phyloP scores from a whole-genome alignment of 257 asterid species.

The Henckelia pumila region DNA sequence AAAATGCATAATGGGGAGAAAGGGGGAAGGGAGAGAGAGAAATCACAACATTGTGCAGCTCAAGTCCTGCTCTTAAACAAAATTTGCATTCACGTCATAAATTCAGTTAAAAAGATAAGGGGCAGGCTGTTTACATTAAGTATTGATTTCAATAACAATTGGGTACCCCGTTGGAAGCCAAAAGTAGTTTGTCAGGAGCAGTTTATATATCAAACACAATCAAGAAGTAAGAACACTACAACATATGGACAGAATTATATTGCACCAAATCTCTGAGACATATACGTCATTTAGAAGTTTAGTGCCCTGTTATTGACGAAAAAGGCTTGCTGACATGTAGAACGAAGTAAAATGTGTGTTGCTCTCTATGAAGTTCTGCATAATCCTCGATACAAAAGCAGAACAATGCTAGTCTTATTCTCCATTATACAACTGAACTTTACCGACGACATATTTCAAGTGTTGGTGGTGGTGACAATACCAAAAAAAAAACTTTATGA shows the following conservation, averaged over 20 bases:
- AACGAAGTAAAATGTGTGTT: not conserved
- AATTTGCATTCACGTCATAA: not conserved
- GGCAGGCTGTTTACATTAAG: not conserved
- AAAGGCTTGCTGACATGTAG: not conserved
- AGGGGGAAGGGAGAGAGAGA: not conserved
- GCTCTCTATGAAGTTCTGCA: constrained; percentile 9
- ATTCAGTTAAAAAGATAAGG: too few species aligned
- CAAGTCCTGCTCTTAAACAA: constrained; percentile 19
- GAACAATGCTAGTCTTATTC: constrained; percentile 3
- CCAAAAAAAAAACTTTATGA: constrained; percentile 15
- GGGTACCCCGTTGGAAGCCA: not conserved
- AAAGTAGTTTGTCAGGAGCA: not conserved
- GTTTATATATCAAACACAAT: not conserved
- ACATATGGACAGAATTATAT: not conserved
- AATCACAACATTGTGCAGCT: not conserved
- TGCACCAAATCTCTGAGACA: not conserved
- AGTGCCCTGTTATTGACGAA: not conserved
- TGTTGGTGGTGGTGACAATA: constrained; percentile 8
- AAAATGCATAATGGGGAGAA: constrained; percentile 1
- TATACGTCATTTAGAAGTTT: not conserved
- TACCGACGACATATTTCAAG: not conserved
- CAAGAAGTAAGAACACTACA: not conserved
- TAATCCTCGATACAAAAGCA: not conserved
- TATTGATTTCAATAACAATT: not conserved
- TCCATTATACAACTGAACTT: constrained; percentile 1